Evolutionary conservation across 305 asterid genomes (phyloP).

Genomic region (Rubia balearica): DNA sequence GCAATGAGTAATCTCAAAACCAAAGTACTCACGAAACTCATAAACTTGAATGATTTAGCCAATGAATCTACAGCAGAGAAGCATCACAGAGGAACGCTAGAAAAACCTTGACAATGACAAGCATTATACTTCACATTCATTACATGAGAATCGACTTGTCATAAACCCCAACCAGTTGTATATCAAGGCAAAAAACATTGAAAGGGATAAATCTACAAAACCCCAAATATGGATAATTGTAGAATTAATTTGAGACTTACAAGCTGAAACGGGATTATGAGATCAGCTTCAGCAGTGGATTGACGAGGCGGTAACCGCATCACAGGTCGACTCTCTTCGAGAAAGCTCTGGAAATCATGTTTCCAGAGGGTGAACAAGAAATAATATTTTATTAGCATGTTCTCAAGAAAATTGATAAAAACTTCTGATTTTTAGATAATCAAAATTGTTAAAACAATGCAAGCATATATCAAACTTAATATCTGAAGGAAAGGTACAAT

Average conservation of each 20-base stretch:
- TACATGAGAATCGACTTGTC: neutral
- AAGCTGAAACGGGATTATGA: conserved; percentile 94
- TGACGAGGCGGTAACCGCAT: conserved; percentile 98
- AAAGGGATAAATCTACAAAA: neutral
- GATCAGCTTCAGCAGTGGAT: conserved; percentile 98
- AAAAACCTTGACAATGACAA: neutral
- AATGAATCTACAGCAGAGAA: neutral
- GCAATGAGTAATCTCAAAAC: conserved; percentile 3
- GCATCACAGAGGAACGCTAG: neutral
- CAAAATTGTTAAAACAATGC: neutral
- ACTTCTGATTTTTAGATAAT: neutral
- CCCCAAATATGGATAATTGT: neutral
- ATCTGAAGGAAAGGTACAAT: neutral
- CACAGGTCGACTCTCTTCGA: conserved; percentile 95
- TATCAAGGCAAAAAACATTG: neutral
- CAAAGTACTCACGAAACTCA: neutral
- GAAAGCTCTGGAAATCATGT: conserved; percentile 63
- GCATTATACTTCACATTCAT: neutral
- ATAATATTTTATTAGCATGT: neutral
- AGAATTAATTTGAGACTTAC: conserved; percentile 30
- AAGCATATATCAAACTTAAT: neutral
- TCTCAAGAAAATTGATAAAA: conserved; percentile 1
- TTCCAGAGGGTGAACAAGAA: neutral
- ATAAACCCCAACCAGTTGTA: neutral
- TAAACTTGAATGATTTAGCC: neutral